These are phyloP conservation scores for Ogataea naganishii DNA, from an alignment of 805 yeast species.

Conservation along the genomic window DNA sequence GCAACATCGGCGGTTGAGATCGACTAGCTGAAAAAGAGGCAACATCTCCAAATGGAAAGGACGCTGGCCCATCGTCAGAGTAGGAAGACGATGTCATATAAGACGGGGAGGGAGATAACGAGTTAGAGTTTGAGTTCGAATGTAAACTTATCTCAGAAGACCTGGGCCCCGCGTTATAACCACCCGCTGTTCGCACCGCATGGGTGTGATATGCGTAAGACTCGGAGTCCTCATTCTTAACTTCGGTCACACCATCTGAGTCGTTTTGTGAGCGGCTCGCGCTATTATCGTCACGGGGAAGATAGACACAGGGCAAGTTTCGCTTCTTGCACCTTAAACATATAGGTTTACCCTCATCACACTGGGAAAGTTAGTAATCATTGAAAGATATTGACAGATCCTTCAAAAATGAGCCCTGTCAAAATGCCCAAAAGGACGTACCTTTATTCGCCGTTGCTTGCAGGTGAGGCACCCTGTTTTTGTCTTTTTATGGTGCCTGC, in stretches of 20 bases:
- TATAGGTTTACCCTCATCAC: constrained; percentile 16
- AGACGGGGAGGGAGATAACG: too few relatives aligned
- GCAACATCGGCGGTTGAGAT: too few relatives aligned
- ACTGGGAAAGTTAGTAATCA: constrained; percentile 8
- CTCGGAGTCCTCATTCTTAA: too few relatives aligned
- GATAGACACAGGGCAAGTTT: constrained; percentile 10
- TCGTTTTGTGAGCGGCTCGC: constrained; percentile 3
- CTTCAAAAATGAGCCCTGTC: neutral
- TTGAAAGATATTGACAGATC: neutral
- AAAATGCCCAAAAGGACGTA: constrained; percentile 5
- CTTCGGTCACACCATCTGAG: constrained; percentile 6
- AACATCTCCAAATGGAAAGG: too few relatives aligned
- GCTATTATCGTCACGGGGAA: constrained; percentile 1
- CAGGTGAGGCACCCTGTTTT: constrained; percentile 16
- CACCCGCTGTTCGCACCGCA: neutral
- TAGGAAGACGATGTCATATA: too few relatives aligned
- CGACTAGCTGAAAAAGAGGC: too few relatives aligned
- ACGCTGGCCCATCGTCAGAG: too few relatives aligned
- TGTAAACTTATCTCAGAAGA: too few relatives aligned
- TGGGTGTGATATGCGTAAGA: constrained; percentile 1
- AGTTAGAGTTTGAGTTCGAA: too few relatives aligned
- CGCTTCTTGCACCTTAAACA: constrained; percentile 15
- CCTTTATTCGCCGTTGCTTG: constrained; percentile 16
- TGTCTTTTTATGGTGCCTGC: constrained; percentile 18
- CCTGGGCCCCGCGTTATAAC: too few relatives aligned